phyloP scores from a whole-genome alignment of 148 eudicot species.

The Rhododendron molle region DNA sequence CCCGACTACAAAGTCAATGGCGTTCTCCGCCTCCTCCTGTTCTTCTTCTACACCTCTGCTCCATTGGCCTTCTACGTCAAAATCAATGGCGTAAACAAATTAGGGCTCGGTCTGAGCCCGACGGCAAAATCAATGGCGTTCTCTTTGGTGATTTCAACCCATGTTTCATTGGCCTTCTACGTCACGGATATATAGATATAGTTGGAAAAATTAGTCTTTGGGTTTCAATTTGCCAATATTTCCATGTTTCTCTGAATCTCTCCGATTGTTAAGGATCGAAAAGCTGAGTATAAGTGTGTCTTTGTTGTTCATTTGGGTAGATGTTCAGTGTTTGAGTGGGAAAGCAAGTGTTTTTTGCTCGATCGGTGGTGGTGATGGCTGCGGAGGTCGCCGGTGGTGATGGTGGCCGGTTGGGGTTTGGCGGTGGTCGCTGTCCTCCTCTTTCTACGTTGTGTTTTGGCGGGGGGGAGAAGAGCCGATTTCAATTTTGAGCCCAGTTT shows the following conservation, averaged over 20 bases:
- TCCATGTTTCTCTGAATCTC: neutral
- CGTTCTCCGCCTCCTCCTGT: neutral
- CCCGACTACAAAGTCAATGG: constrained; percentile 65
- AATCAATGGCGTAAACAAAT: too few relatives aligned
- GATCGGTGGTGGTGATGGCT: neutral
- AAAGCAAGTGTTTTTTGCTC: neutral
- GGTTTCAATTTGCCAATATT: neutral
- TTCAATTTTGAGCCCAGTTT: too few relatives aligned
- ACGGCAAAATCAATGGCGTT: too few relatives aligned
- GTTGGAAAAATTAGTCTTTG: neutral
- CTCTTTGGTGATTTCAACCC: constrained; percentile 70
- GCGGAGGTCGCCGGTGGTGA: too few relatives aligned
- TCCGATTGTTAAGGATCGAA: neutral
- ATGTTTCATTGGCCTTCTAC: constrained; percentile 67
- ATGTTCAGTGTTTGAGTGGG: neutral
- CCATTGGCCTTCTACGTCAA: too few relatives aligned
- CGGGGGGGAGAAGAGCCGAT: too few relatives aligned
- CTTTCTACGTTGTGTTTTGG: too few relatives aligned
- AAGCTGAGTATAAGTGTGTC: neutral
- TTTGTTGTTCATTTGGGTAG: neutral
- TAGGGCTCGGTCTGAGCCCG: too few relatives aligned
- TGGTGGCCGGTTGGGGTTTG: too few relatives aligned
- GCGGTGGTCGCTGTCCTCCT: too few relatives aligned
- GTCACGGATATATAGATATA: neutral
- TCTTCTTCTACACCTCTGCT: too few relatives aligned